phyloP scores from a whole-genome alignment of 2,329 filamentous ascomycete species.

The Aspergillus pseudoglaucus region DNA sequence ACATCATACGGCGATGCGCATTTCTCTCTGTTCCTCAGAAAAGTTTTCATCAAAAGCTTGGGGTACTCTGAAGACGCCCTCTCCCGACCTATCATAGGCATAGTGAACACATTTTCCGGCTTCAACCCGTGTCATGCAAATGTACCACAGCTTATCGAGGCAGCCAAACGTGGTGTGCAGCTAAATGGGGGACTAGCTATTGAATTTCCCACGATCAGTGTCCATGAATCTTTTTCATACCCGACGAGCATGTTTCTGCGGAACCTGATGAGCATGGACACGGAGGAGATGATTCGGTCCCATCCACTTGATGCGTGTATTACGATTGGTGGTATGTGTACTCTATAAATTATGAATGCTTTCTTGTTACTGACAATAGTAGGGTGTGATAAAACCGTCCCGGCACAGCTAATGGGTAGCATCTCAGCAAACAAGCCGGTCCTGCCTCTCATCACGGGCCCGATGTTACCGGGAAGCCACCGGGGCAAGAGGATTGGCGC shows the following conservation, averaged over 20 bases:
- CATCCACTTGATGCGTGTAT: conserved; percentile 65
- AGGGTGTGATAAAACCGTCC: conserved; percentile 70
- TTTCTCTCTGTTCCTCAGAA: conserved; percentile 68
- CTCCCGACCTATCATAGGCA: conserved; percentile 64
- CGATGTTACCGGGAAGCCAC: conserved; percentile 68
- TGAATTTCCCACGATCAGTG: conserved; percentile 67
- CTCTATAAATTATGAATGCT: no score
- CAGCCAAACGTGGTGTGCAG: conserved; percentile 62
- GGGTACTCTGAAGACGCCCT: conserved; percentile 68
- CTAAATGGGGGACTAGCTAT: conserved; percentile 61
- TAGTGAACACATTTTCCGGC: conserved; percentile 65
- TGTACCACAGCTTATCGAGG: conserved; percentile 64
- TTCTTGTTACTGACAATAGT: neutral
- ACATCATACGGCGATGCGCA: conserved; percentile 67
- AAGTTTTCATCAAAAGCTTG: conserved; percentile 70
- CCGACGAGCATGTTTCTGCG: conserved; percentile 70
- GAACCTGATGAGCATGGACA: conserved; percentile 74
- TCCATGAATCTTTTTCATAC: conserved; percentile 62
- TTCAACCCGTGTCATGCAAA: conserved; percentile 73
- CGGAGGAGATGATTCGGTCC: conserved; percentile 68
- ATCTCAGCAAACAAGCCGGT: conserved; percentile 69
- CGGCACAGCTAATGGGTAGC: conserved; percentile 68
- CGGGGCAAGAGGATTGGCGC: conserved; percentile 60
- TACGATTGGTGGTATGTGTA: conserved; percentile 56
- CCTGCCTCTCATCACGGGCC: conserved; percentile 62